Evolutionary conservation across 2,329 filamentous ascomycete species (phyloP), one percentile per base, ranked within the genome.

Genomic region (Tolypocladium album): DNA sequence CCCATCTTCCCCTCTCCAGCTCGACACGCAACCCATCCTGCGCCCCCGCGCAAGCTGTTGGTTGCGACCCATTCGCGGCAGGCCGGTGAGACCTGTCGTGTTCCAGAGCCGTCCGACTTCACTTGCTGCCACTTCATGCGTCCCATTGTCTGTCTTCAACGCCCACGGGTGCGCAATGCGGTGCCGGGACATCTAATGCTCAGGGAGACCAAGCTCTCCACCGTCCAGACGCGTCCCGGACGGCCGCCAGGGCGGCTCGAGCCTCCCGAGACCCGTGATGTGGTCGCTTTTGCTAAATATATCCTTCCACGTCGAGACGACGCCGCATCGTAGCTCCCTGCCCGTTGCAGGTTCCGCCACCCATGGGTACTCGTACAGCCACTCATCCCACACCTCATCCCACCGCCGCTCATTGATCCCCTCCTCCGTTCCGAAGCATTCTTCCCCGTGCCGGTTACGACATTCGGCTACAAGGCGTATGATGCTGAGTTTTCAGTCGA

Each of bases 381-480:
- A 74, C 40, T 60, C 42, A 15, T 69, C 64, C 71, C 71, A 74
- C 8, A 67, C 52, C 13, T 58, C 50, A 31, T 70, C 64, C 65
- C 66, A 69, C 8, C 55, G 36, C 7, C 62, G 40, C 6, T 62
- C 61, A 12, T 47, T 11, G 7, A 55, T 31, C 1, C 62, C 38
- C 11, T 58, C 56, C 1, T 61, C 58, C 34, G 55, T 56, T 3
- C 45, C 42, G 22, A 68, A 62, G 52, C 68, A 34, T 53, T 4
- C 50, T 9, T 53, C 50, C 20, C 31, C 13, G 31, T 53, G 17
- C n/a, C n/a, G n/a, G n/a, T n/a, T n/a, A n/a, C n/a, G n/a, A n/a
- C n/a, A n/a, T n/a, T n/a, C n/a, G n/a, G n/a, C 24, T 27, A 27
- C 17, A 8, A 20, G 17, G n/a, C 47, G 20, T 2, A 9, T 9